Evolutionary conservation across 768 basidiomycete species (phyloP), one percentile per base, ranked within the genome.

Genomic region (Suillus spraguei): DNA sequence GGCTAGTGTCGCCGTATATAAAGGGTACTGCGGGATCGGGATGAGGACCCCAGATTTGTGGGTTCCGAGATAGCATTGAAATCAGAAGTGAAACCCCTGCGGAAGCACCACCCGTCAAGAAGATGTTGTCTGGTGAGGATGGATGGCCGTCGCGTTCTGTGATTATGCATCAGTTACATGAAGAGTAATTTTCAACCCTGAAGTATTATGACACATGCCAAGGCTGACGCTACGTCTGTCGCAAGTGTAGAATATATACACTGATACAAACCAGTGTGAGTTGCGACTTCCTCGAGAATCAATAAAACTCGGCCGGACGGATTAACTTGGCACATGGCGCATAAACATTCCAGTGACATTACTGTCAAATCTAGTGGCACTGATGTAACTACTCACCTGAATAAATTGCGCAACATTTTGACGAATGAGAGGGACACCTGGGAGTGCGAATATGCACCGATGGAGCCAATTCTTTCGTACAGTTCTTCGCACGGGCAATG

Each of bases 11-110:
- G 97, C 97, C 42, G 96, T 98, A 77, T 99, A 99, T 13, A 99
- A 83, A 1, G 97, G 97, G 75, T 99, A 99, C 78, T 99, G 97
- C 2, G 97, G 97, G 66, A 99, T 99, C 38, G 97, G 97, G 71
- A 99, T 97, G 60, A 97, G 85, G 69, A 97, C 84, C 8, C 94
- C 95, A 55, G 86, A 85, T 33, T 80, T 82, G 22, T 70, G 65
- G 86, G 87, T 24, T 82, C 76, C 11, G 87, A 79, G 68, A 95
- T 89, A 65, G 86, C 81, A 92, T 86, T 70, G 87, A 86, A 68
- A 97, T 86, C 28, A 94, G 79, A 22, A 94, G 86, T 24, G 92
- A 89, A n/a, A 99, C 96, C 60, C 97, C 97, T 14, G 89, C 88
- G 24, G 95, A 97, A 22, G 97, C 97, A 47, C 97, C 97, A 32